phyloP scores from a whole-genome alignment of 345 rosid species.

The Boechera retrofracta region DNA sequence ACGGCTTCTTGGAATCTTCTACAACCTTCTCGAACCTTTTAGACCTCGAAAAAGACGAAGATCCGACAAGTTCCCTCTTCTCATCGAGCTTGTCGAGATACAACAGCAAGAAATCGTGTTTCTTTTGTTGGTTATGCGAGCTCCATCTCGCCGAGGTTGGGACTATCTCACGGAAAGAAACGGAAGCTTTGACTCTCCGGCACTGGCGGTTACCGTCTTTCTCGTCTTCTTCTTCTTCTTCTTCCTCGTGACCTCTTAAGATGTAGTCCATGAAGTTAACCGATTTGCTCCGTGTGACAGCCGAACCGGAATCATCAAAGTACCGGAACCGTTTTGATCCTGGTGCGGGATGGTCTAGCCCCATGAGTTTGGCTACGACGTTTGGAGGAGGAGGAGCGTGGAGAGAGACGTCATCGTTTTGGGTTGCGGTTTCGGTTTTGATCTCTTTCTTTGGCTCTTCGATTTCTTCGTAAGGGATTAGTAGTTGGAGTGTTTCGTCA shows the following conservation, averaged over 20 bases:
- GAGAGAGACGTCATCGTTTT: slow-evolving; percentile 39
- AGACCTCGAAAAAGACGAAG: slow-evolving; percentile 39
- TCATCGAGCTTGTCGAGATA: slow-evolving; percentile 55
- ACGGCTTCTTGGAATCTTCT: slow-evolving; percentile 34
- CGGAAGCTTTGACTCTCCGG: slow-evolving; percentile 70
- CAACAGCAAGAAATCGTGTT: slow-evolving; percentile 52
- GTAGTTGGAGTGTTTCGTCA: slow-evolving; percentile 37
- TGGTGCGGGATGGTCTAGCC: slow-evolving; percentile 65
- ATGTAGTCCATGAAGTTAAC: slow-evolving; percentile 90
- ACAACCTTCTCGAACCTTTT: slow-evolving; percentile 46
- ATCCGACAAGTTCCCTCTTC: slow-evolving; percentile 39
- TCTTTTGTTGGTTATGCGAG: slow-evolving; percentile 43
- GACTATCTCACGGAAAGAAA: slow-evolving; percentile 76
- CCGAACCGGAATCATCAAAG: slow-evolving; percentile 47
- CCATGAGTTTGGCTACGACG: slow-evolving; percentile 89
- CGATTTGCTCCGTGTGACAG: slow-evolving; percentile 73
- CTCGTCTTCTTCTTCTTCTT: slow-evolving; percentile 39
- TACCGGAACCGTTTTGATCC: slow-evolving; percentile 51
- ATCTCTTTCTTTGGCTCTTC: slow-evolving; percentile 39
- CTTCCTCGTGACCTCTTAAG: slow-evolving; percentile 47
- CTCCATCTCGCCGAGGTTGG: slow-evolving; percentile 38
- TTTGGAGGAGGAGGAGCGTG: slow-evolving; percentile 50
- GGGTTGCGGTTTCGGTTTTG: slow-evolving; percentile 26
- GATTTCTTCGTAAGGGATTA: slow-evolving; percentile 36
- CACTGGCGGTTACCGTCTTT: slow-evolving; percentile 49